Base-by-base conservation (phyloP, 192 early-diverging fungal species). In the Gryganskiella cystojenkinii region DNA sequence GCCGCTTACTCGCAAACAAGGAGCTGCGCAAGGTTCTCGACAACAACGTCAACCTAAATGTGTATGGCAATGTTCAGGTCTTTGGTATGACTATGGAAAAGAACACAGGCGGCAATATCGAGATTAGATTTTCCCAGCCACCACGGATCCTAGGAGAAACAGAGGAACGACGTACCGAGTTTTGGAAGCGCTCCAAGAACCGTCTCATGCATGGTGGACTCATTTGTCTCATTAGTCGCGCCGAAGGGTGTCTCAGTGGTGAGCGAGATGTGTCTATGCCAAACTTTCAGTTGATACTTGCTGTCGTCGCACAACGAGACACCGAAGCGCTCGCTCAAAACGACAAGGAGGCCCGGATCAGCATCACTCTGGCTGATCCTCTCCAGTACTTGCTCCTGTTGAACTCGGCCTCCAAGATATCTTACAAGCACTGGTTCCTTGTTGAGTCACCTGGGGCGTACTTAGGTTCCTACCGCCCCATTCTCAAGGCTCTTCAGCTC, bases 151-250 rank as follows among this genome's bases (percentile, higher is more conserved):
- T 8, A 33, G 56, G 22, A 28, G 11, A 6, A 44, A 49, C 31
- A 24, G 30, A 50, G 20, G 57, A 46, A 3, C 70, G 76, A 15
- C 70, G 84, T 5, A 51, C 8, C 1, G 50, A 85, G 11, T 88
- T 80, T 61, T 87, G 86, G 87, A 55, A 83, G 31, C 64, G 71
- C n/a, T 68, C 71, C 34, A 72, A 65, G 35, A 51, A 64, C 4
- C 80, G 76, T 25, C 54, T 88, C 20, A 83, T 81, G 72, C 59
- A 65, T 37, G 86, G 86, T 11, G 72, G 76, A 25, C 63, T 88
- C 15, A 60, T 87, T 8, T 86, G 85, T 37, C 34, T 86, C 13
- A 58, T 67, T 14, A 64, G 79, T 44, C 75, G 72, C 19, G n/a
- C 42, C 14, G 35, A 54, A 58, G 49, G 25, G 15, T 28, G 30